phyloP scores from a whole-genome alignment of 1,139 yeast species.

The Kodamaea ohmeri region DNA sequence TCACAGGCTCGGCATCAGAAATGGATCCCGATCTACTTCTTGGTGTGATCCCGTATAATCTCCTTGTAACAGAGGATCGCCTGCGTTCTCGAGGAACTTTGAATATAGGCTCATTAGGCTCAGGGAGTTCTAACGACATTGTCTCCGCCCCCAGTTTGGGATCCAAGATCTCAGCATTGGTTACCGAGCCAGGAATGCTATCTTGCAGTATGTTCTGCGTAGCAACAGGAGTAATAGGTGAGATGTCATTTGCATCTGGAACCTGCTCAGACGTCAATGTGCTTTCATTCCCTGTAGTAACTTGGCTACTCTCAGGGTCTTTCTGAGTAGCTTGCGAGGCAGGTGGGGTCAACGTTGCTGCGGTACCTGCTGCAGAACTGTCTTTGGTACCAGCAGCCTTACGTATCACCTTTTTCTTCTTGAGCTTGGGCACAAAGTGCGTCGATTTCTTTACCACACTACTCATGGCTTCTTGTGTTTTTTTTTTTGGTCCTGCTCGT shows the following conservation, averaged over 20 bases:
- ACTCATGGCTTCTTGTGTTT: constrained; percentile 34
- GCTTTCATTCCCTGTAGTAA: background rate
- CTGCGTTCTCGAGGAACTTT: constrained; percentile 8
- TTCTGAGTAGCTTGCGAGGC: constrained; percentile 16
- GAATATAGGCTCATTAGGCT: background rate
- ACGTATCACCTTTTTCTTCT: constrained; percentile 27
- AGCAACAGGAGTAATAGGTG: constrained; percentile 1
- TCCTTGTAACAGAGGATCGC: constrained; percentile 31
- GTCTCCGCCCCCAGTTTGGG: background rate
- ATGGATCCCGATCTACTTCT: constrained; percentile 34
- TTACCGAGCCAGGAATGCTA: background rate
- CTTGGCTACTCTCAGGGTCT: background rate
- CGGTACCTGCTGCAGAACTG: constrained; percentile 9
- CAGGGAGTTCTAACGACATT: background rate
- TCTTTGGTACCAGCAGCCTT: constrained; percentile 15
- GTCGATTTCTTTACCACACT: constrained; percentile 47
- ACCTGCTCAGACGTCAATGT: background rate
- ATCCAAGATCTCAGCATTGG: background rate
- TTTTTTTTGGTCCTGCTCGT: background rate
- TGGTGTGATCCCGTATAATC: constrained; percentile 38
- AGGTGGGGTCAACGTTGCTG: constrained; percentile 24
- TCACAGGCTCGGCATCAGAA: constrained; percentile 28
- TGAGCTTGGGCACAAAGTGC: constrained; percentile 41
- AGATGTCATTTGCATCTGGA: background rate
- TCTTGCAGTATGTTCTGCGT: background rate